Conservation (phyloP, 2,329 filamentous ascomycete genomes). For the Fusarium subglutinans region DNA sequence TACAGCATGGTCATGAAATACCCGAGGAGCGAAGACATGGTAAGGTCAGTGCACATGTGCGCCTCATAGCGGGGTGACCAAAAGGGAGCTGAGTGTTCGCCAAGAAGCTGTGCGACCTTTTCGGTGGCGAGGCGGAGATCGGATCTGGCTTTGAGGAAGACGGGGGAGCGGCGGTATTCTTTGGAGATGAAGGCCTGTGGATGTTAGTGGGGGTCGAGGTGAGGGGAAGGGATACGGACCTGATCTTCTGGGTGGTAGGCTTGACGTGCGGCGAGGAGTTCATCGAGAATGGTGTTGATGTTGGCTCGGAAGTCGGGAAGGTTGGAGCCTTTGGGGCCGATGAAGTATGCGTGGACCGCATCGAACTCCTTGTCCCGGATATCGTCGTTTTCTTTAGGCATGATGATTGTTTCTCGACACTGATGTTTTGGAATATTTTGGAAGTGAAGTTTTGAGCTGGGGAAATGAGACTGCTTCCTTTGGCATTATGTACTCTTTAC, state of each 20-base stretch:
- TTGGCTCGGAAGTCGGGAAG: constrained; percentile 51
- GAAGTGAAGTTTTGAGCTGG: not conserved
- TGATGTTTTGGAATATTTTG: not conserved
- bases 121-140: constrained; percentile 49
- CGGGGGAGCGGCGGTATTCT: constrained; percentile 45
- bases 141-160: constrained; percentile 46
- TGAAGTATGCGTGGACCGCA: constrained; percentile 50
- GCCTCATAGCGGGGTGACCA: constrained; percentile 58
- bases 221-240: constrained; percentile 20
- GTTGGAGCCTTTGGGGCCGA: constrained; percentile 55
- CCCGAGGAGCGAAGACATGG: constrained; percentile 54
- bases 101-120: constrained; percentile 50
- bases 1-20: constrained; percentile 62
- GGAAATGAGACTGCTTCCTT: too few relatives aligned
- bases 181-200: constrained; percentile 48
- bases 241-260: constrained; percentile 51
- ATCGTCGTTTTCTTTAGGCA: constrained; percentile 1
- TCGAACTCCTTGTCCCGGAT: constrained; percentile 27
- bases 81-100: constrained; percentile 56
- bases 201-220: not conserved
- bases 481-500: not conserved
- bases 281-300: constrained; percentile 52
- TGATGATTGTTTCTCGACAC: not conserved
- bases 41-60: constrained; percentile 57
- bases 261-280: constrained; percentile 45